Base-by-base conservation (phyloP, 2,329 filamentous ascomycete genomes). In the Fusarium sp. region DNA sequence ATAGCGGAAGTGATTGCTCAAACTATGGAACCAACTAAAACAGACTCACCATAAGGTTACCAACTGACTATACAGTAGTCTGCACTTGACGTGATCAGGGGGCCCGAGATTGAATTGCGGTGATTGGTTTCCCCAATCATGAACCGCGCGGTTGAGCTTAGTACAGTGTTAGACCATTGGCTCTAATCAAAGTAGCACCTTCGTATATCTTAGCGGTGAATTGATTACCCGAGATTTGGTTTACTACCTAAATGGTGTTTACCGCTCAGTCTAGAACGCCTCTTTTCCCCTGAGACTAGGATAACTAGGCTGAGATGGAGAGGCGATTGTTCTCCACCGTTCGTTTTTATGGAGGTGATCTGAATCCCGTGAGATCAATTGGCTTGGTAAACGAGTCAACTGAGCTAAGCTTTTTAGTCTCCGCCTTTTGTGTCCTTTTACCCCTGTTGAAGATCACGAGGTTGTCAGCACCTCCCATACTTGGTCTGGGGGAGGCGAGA, bases 381-480 rank as follows among this genome's bases (percentile, higher is more conserved):
- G 42, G 42, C 28, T 13, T 26, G 16, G 20, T 6, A 7, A 49
- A 36, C 31, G 15, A 36, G 23, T 36, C 47, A 50, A 38, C 33
- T 50, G 47, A 50, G 47, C 47, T 50, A 50, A 50, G 47, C 47
- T 50, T 50, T 50, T 50, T 50, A 40, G 47, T 12, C 47, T 28
- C 47, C 47, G 18, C 8, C 12, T 4, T n/a, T 40, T 40, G 23
- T 23, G 23, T 23, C 23, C 5, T 23, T 23, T 23, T 4, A 3
- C 23, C 47, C 34, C 36, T 18, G 47, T 28, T n/a, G 47, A 50
- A 40, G 34, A 50, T 50, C 47, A 50, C 47, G 47, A 31, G 42
- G 18, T 45, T 16, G 6, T n/a, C 9, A 30, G 15, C 15, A 37
- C 34, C 34, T 37, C 16, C 34, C 34, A 30, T 3, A 9, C 42